phyloP scores from a whole-genome alignment of 768 basidiomycete species.

The Chalciporus chontae region DNA sequence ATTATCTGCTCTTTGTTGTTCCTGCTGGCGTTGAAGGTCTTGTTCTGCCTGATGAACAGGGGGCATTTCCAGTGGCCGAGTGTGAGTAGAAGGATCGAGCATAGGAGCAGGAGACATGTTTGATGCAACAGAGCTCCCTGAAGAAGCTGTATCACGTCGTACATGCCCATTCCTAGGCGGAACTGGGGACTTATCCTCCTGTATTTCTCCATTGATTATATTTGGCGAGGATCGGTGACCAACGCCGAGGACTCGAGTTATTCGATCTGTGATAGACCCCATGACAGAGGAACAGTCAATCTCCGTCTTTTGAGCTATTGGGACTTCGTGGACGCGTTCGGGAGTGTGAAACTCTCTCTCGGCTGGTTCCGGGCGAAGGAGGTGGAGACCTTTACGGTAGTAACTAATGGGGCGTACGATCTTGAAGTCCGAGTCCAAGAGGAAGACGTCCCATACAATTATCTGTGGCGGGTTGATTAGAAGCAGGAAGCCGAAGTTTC shows the following conservation, averaged over 20 bases:
- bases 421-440: conserved; percentile 83
- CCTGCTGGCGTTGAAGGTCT: conserved; percentile 20
- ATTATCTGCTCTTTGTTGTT: conserved; percentile 21
- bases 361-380: conserved; percentile 44
- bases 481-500: not conserved
- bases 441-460: conserved; percentile 90
- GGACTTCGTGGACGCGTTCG: conserved; percentile 17
- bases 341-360: conserved; percentile 24
- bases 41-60: conserved; percentile 15
- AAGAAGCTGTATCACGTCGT: conserved; percentile 22
- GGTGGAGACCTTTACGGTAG: conserved; percentile 79
- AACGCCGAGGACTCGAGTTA: conserved; percentile 45
- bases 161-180: conserved; percentile 2
- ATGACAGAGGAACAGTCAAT: conserved; percentile 40
- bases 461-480: conserved; percentile 41
- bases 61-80: conserved; percentile 45
- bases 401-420: conserved; percentile 89
- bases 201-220: conserved; percentile 4
- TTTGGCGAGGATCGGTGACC: conserved; percentile 20
- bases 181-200: conserved; percentile 1
- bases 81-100: conserved; percentile 79
- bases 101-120: conserved; percentile 49
- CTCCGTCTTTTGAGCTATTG: conserved; percentile 23
- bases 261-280: conserved; percentile 44
- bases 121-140: conserved; percentile 37